These are phyloP conservation scores for Paramecium sexaurelia DNA, from an alignment of 73 alveolate species.

Conservation along the genomic window DNA sequence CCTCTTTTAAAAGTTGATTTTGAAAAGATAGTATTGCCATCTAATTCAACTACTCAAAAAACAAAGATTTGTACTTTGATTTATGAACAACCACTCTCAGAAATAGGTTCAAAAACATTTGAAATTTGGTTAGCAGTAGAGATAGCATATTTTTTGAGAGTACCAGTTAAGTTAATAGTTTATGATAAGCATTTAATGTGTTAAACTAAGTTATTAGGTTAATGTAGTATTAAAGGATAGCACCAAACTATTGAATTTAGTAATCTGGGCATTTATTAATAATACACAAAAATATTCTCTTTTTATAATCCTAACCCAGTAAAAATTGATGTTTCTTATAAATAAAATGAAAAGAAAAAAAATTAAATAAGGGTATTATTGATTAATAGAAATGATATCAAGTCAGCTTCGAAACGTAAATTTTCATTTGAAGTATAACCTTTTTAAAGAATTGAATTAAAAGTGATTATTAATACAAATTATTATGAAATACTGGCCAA, in stretches of 20 bases:
- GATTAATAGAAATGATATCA: neutral
- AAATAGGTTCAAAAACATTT: neutral
- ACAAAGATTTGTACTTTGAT: neutral
- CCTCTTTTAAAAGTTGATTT: slow-evolving; percentile 1
- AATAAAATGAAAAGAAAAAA: neutral
- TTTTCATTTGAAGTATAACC: neutral
- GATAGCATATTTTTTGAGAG: neutral
- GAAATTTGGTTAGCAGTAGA: slow-evolving; percentile 48
- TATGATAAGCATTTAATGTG: slow-evolving; percentile 15
- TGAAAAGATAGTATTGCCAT: neutral
- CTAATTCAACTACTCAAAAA: neutral
- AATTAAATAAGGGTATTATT: slow-evolving; percentile 19
- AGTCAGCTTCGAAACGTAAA: slow-evolving; percentile 13
- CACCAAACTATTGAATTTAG: neutral
- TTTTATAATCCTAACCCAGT: slow-evolving; percentile 23
- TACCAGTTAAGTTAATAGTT: neutral
- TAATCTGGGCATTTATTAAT: neutral
- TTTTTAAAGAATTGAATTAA: neutral
- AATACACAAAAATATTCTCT: neutral
- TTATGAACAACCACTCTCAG: neutral
- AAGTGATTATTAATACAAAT: neutral
- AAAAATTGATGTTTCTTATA: slow-evolving; percentile 3
- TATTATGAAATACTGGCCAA: neutral
- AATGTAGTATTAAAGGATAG: neutral
- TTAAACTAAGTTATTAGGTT: neutral